Conservation (phyloP, 768 basidiomycete species). For the Tricholoma hemisulphureum region DNA sequence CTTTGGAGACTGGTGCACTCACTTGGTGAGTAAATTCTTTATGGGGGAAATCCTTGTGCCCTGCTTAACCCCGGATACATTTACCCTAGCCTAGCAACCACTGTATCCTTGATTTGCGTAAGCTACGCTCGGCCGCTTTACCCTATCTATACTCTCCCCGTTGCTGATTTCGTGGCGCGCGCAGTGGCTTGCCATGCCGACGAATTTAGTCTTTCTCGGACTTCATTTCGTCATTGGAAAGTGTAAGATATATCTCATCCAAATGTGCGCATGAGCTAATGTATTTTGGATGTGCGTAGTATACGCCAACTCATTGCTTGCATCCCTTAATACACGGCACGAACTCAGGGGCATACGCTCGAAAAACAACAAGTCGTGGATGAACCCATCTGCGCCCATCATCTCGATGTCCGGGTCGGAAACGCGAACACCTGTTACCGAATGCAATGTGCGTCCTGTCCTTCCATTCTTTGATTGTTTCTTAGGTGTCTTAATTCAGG, state of each 20-base stretch:
- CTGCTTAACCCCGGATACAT: neutral
- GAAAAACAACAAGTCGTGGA: neutral
- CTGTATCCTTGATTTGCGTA: slow-evolving; percentile 43
- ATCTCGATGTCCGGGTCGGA: neutral
- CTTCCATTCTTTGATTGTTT: neutral
- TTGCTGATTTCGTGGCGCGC: neutral
- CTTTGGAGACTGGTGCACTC: slow-evolving; percentile 41
- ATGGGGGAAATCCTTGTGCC: neutral
- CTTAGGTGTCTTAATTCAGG: neutral
- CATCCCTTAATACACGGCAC: slow-evolving; percentile 32
- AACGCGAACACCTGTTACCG: neutral
- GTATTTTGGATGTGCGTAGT: slow-evolving; percentile 17
- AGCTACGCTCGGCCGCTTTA: no score
- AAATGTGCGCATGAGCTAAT: neutral
- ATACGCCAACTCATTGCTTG: slow-evolving; percentile 36
- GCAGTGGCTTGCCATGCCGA: slow-evolving; percentile 44
- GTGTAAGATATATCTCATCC: slow-evolving; percentile 25
- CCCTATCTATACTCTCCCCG: neutral
- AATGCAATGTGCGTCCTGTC: neutral
- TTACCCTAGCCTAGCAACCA: slow-evolving; percentile 37
- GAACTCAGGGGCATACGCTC: slow-evolving; percentile 22
- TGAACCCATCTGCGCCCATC: neutral
- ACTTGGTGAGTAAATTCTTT: slow-evolving; percentile 31
- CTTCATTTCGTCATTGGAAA: slow-evolving; percentile 50
- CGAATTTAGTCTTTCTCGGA: slow-evolving; percentile 43